Percentiles rank a stretch among this genome's conserved stretches.
phyloP scores from a whole-genome alignment of 306 rosid species.

The Astragalus membranaceus region DNA sequence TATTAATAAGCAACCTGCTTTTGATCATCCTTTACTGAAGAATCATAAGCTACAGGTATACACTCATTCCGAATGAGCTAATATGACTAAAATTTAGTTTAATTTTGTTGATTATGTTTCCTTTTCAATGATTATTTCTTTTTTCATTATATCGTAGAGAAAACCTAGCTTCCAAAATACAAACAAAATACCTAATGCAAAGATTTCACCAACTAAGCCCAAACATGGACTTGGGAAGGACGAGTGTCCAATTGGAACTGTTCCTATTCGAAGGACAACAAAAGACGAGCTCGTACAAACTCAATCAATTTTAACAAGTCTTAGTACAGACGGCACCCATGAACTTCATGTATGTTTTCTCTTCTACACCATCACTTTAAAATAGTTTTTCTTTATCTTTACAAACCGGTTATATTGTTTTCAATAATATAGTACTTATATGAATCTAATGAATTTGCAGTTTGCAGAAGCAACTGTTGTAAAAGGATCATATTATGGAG shows the following conservation, averaged over 20 bases:
- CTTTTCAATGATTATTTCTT: background rate
- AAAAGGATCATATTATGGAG: background rate
- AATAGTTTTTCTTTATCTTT: background rate
- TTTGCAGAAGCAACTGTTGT: background rate
- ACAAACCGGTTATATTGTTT: background rate
- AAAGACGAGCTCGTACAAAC: background rate
- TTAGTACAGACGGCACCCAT: rapidly evolving
- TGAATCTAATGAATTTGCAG: background rate
- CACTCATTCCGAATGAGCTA: background rate
- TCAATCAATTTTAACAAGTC: background rate
- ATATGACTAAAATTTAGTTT: background rate
- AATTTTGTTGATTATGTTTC: background rate
- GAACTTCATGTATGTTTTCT: background rate
- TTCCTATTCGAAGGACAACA: background rate
- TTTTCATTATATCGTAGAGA: background rate
- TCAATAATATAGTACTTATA: background rate
- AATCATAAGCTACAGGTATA: background rate
- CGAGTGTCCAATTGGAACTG: background rate
- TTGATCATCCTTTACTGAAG: too few relatives aligned
- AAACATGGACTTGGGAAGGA: background rate
- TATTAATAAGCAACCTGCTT: background rate
- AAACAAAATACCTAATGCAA: background rate
- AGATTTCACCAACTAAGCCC: background rate
- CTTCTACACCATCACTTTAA: background rate
- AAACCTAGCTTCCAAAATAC: background rate